Evolutionary conservation across 768 basidiomycete genomes (phyloP).

Genomic region (Candolleomyces eurysporus): DNA sequence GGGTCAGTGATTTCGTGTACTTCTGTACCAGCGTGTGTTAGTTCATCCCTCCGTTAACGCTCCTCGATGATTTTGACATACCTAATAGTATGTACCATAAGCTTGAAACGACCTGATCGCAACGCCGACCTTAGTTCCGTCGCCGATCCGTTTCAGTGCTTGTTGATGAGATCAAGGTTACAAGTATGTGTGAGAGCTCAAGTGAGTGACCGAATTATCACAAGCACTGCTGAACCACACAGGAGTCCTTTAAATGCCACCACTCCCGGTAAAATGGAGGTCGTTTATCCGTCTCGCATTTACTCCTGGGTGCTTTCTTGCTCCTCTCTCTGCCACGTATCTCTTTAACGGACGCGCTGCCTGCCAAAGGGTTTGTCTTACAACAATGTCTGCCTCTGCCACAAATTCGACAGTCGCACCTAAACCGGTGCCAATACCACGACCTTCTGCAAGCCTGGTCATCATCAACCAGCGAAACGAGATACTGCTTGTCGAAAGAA

Average conservation of each 20-base stretch:
- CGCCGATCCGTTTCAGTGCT: no score
- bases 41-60: no score
- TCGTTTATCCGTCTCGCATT: neutral
- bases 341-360: neutral
- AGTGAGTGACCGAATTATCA: neutral
- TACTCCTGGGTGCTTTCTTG: neutral
- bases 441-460: conserved; percentile 67
- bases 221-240: neutral
- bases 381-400: neutral
- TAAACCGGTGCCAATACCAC: conserved; percentile 29
- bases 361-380: neutral
- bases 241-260: neutral
- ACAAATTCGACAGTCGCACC: neutral
- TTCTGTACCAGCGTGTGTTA: no score
- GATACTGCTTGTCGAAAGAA: conserved; percentile 67
- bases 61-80: no score
- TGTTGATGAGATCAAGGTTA: no score
- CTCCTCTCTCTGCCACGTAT: neutral
- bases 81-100: no score
- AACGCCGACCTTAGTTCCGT: no score
- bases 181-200: neutral
- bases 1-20: neutral
- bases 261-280: conserved; percentile 5
- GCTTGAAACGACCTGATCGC: no score
- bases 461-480: conserved; percentile 67